A percentile compares a stretch with the other conserved stretches of the same genome.
phyloP scores from a whole-genome alignment of 2,329 filamentous ascomycete species.

The Biscogniauxia mediterranea region DNA sequence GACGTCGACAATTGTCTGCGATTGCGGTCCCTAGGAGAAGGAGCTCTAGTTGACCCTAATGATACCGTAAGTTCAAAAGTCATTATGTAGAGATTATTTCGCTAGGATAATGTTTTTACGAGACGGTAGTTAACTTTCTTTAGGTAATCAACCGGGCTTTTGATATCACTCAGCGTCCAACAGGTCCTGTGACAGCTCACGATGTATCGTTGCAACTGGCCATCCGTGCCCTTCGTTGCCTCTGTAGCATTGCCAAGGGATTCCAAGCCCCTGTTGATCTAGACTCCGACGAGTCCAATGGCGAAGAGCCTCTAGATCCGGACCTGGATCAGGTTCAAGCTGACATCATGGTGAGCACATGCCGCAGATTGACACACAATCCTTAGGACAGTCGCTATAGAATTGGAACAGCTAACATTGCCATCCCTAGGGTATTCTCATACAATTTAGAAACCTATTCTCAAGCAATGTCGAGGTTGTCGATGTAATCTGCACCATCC shows the following conservation, averaged over 20 bases:
- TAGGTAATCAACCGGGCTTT: slow-evolving; percentile 30
- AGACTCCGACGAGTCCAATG: slow-evolving; percentile 45
- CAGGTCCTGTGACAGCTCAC: slow-evolving; percentile 24
- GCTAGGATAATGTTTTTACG: slow-evolving; percentile 10
- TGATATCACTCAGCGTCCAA: slow-evolving; percentile 26
- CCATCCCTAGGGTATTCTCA: slow-evolving; percentile 22
- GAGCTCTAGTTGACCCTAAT: slow-evolving; percentile 20
- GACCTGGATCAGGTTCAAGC: slow-evolving; percentile 42
- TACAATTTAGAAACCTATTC: slow-evolving; percentile 50
- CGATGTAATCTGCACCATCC: slow-evolving; percentile 68
- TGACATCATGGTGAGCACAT: slow-evolving; percentile 42
- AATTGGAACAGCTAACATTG: slow-evolving; percentile 42
- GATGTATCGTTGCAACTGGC: slow-evolving; percentile 50
- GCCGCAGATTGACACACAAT: neutral
- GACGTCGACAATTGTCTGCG: slow-evolving; percentile 53
- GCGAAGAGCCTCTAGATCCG: slow-evolving; percentile 5
- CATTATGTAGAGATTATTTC: slow-evolving; percentile 14
- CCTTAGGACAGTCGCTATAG: slow-evolving; percentile 51
- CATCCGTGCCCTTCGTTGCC: slow-evolving; percentile 61
- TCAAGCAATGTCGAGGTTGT: slow-evolving; percentile 63
- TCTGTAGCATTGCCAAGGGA: slow-evolving; percentile 69
- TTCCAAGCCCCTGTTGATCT: slow-evolving; percentile 69
- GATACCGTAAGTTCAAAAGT: slow-evolving; percentile 28
- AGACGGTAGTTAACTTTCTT: slow-evolving; percentile 21
- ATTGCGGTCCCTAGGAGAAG: slow-evolving; percentile 32